Evolutionary conservation across 1,284 basidiomycete genomes (phyloP), one percentile per base, ranked within the genome.

Genomic region (Cutaneotrichosporon dermatis): DNA sequence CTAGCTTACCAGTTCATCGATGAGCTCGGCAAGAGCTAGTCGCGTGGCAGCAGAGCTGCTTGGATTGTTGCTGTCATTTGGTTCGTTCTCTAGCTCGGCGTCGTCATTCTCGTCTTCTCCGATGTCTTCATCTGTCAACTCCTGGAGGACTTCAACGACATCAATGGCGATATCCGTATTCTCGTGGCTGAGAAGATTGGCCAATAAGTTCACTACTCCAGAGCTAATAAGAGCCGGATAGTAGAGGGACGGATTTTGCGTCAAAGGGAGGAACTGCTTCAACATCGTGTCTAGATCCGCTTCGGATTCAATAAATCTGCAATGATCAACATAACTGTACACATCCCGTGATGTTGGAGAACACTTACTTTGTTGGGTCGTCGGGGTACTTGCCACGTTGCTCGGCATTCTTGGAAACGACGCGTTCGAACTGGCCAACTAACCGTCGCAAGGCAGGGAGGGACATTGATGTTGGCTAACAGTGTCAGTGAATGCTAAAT

Each of bases 281-380:
- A 99, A 84, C 12, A 91, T 85, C 54, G 82, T 81, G 70, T 99
- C 92, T 6, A 99, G 83, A 71, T 97, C 92, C 34, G 91, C 90
- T 80, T 99, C 96, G 0, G 96, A 99, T 70, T 98, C 93, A 70
- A 99, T 96, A 80, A 99, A 99, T 76, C 94, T 95, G 69, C 25
- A 25, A 25, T 25, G 25, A 25, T 25, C 25, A 25, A 25, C 3
- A 25, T 25, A 25, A 25, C 25, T 25, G 25, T 25, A 25, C 25
- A 25, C 25, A 25, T 25, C 25, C 25, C 25, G 25, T 25, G 25
- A 3, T 25, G 25, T 25, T 25, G 25, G 25, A 25, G 25, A 42
- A 2, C 76, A 40, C 84, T 58, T 67, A 93, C 92, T 89, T 95
- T 50, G 90, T 84, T 2, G 93, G 93, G 66, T 95, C 90, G 61